Evolutionary conservation across 2,329 filamentous ascomycete genomes (phyloP).

Genomic region (Ophiocordyceps unilateralis): DNA sequence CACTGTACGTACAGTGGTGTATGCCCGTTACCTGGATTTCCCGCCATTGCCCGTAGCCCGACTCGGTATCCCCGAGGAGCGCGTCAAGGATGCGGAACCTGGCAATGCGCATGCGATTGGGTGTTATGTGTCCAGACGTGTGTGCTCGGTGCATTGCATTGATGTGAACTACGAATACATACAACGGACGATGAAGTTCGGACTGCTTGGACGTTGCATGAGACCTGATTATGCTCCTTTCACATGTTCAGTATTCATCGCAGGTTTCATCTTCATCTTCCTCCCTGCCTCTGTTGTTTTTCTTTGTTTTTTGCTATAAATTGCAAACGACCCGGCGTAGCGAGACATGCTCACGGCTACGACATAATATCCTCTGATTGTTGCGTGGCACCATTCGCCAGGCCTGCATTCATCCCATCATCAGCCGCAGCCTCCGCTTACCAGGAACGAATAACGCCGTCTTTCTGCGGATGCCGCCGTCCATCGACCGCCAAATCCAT

Average conservation of each 20-base stretch:
- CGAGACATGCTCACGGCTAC: background rate
- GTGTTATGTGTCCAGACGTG: background rate
- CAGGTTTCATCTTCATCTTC: background rate
- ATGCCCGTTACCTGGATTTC: too few relatives aligned
- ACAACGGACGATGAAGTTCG: too few relatives aligned
- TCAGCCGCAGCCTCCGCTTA: conserved; percentile 1
- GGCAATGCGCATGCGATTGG: background rate
- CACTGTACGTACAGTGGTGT: too few relatives aligned
- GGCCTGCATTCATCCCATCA: conserved; percentile 1
- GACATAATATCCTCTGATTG: too few relatives aligned
- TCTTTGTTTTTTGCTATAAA: background rate
- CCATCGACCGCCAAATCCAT: background rate
- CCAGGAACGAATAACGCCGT: background rate
- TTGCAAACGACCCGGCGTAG: too few relatives aligned
- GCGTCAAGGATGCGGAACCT: background rate
- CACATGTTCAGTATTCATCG: too few relatives aligned
- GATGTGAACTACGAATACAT: too few relatives aligned
- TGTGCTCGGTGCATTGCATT: too few relatives aligned
- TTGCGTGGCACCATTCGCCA: conserved; percentile 2
- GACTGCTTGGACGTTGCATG: background rate
- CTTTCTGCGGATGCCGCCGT: background rate
- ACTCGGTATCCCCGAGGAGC: too few relatives aligned
- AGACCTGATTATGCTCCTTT: background rate
- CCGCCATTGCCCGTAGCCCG: too few relatives aligned
- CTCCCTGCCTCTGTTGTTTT: background rate